Percentiles rank a stretch among this genome's conserved stretches.
Conservation (phyloP, 1,139 yeast species). For the Schwanniomyces etchellsii region DNA sequence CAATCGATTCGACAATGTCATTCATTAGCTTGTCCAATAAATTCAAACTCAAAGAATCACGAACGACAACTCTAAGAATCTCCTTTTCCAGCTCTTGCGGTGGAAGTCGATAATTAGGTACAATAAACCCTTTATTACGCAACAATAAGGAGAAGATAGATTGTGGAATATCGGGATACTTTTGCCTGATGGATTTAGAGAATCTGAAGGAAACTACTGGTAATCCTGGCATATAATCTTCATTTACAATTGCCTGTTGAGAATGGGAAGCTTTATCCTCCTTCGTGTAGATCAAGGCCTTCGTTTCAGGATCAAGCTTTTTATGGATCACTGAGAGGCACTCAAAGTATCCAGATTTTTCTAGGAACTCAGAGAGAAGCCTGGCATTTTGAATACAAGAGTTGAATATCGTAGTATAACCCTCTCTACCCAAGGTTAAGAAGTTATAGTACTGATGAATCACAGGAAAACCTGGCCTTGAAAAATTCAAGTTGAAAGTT, state of each 20-base stretch:
- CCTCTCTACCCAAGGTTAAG: constrained; percentile 62
- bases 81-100: constrained; percentile 51
- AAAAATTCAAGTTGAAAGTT: constrained; percentile 79
- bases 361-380: constrained; percentile 58
- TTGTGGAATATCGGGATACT: constrained; percentile 84
- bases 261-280: constrained; percentile 8
- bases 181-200: constrained; percentile 47
- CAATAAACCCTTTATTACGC: constrained; percentile 79
- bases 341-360: constrained; percentile 61
- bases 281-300: constrained; percentile 18
- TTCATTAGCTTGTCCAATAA: constrained; percentile 66
- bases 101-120: constrained; percentile 88
- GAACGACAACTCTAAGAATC: constrained; percentile 79
- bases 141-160: constrained; percentile 65
- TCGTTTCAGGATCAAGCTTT: constrained; percentile 19
- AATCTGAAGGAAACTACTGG: constrained; percentile 88
- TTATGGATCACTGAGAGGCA: constrained; percentile 78
- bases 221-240: constrained; percentile 62
- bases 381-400: constrained; percentile 67
- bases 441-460: constrained; percentile 83
- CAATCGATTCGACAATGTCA: constrained; percentile 54
- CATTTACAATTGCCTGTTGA: constrained; percentile 18
- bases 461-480: constrained; percentile 90
- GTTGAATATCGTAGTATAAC: constrained; percentile 60
- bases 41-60: constrained; percentile 66